phyloP scores from a whole-genome alignment of 2,329 filamentous ascomycete species.

The Alternaria infectoria region DNA sequence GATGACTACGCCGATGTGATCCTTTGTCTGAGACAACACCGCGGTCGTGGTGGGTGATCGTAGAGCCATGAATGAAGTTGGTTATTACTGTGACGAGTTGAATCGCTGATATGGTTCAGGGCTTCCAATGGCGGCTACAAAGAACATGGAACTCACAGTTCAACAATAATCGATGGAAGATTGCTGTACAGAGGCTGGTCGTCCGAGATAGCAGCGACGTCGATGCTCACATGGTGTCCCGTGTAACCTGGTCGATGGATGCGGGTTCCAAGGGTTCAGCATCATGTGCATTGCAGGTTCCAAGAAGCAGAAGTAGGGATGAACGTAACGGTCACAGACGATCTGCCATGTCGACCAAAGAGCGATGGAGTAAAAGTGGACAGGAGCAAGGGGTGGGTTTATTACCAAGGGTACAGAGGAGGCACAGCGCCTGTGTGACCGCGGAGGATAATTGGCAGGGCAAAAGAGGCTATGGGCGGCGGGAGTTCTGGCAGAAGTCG shows the following conservation, averaged over 20 bases:
- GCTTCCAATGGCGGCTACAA: neutral
- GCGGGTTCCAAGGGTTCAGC: neutral
- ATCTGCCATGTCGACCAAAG: conserved; percentile 1
- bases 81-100: neutral
- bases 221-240: neutral
- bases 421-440: conserved; percentile 1
- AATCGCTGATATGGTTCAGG: neutral
- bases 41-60: neutral
- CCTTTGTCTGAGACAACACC: conserved; percentile 19
- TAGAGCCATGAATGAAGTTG: neutral
- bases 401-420: neutral
- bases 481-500: conserved; percentile 3
- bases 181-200: neutral
- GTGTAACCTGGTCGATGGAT: conserved; percentile 2
- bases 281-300: conserved; percentile 3
- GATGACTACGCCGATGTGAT: conserved; percentile 17
- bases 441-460: conserved; percentile 3
- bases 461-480: conserved; percentile 3
- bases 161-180: neutral
- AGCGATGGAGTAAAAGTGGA: neutral
- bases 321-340: conserved; percentile 3
- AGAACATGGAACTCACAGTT: neutral
- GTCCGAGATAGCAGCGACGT: neutral
- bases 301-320: neutral
- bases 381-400: conserved; percentile 3